Conservation (phyloP, 768 basidiomycete genomes). For the Tylopilus sp. region DNA sequence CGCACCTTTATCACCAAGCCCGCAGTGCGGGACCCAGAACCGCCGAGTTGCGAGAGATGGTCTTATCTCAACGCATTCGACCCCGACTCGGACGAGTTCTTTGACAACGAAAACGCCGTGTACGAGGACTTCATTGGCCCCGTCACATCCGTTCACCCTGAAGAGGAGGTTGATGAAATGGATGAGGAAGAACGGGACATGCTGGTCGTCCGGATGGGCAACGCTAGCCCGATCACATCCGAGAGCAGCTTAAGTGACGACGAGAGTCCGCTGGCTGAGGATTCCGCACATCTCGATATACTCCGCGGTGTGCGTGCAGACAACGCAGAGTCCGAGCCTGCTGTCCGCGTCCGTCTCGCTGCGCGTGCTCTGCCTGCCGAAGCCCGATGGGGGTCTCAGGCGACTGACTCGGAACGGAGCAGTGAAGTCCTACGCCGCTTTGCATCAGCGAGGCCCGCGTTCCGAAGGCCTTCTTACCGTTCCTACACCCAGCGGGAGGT, state of each 20-base stretch:
- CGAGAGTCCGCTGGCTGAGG: slow-evolving; percentile 48
- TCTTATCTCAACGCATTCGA: slow-evolving; percentile 66
- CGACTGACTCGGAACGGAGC: neutral
- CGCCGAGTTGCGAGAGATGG: slow-evolving; percentile 52
- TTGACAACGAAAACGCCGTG: slow-evolving; percentile 50
- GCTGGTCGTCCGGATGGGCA: slow-evolving; percentile 29
- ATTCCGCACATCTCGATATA: slow-evolving; percentile 38
- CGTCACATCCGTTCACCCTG: slow-evolving; percentile 12
- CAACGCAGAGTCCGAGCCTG: slow-evolving; percentile 11
- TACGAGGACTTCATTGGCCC: slow-evolving; percentile 65
- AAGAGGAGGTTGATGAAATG: slow-evolving; percentile 17
- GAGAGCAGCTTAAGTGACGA: slow-evolving; percentile 44
- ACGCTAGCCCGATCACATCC: slow-evolving; percentile 36
- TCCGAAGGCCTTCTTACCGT: neutral
- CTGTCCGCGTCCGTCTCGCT: slow-evolving; percentile 24
- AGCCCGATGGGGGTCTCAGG: slow-evolving; percentile 1
- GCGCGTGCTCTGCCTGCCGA: slow-evolving; percentile 12
- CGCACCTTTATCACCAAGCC: slow-evolving; percentile 37
- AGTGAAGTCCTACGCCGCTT: neutral
- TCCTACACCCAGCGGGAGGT: neutral
- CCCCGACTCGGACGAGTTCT: slow-evolving; percentile 80
- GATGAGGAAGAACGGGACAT: slow-evolving; percentile 31
- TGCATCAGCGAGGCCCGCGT: neutral
- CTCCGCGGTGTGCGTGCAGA: slow-evolving; percentile 30
- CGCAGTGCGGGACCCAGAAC: slow-evolving; percentile 45